Conservation (phyloP, 495 filamentous ascomycete genomes). For the Xylaria bambusicola region DNA sequence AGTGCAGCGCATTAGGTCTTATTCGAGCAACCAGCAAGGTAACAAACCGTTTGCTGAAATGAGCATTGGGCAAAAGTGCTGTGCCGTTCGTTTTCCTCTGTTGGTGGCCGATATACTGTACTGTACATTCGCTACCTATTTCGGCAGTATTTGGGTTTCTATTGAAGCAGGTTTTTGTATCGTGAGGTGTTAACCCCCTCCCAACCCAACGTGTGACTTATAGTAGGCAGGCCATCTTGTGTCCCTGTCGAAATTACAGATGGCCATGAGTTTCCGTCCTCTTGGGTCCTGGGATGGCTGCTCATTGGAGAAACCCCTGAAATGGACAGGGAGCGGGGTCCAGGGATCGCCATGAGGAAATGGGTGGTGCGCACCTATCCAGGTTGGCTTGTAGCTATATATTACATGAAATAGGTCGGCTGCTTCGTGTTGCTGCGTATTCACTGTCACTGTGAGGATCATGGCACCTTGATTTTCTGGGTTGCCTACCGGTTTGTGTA, state of each 20-base stretch:
- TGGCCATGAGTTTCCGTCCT: conserved; percentile 17
- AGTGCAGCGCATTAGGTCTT: no score
- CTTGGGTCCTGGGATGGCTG: conserved; percentile 10
- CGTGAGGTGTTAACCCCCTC: no score
- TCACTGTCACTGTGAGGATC: background rate
- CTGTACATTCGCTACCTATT: no score
- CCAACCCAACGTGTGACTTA: no score
- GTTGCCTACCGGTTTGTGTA: conserved; percentile 1
- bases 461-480: background rate
- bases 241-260: conserved; percentile 8
- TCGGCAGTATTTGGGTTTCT: no score
- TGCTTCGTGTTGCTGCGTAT: background rate
- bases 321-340: conserved; percentile 2
- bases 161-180: no score
- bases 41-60: no score
- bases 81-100: no score
- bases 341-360: conserved; percentile 1
- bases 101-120: no score
- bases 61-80: background rate
- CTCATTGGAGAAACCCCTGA: conserved; percentile 19
- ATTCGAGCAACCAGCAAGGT: no score
- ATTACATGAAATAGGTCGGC: no score
- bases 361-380: background rate
- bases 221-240: background rate
- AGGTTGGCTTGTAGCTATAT: conserved; percentile 5